phyloP scores from a whole-genome alignment of 129 eudicot species.

The Erigeron canadensis region DNA sequence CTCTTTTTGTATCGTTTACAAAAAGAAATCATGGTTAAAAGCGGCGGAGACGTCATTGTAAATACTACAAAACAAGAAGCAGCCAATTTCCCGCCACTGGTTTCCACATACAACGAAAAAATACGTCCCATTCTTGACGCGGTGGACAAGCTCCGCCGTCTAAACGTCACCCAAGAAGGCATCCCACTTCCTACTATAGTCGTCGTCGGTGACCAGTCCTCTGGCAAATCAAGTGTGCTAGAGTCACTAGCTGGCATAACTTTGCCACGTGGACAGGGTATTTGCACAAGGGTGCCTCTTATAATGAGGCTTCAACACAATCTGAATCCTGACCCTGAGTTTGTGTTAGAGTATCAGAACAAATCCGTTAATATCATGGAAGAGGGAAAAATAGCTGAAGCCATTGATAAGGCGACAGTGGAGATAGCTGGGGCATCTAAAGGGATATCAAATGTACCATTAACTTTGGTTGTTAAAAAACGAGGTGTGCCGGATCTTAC shows the following conservation, averaged over 20 bases:
- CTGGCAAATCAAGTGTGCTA: not conserved
- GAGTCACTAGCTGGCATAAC: not conserved
- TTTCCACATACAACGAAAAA: not conserved
- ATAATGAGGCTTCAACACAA: not conserved
- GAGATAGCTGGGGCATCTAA: not conserved
- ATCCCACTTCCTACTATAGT: not conserved
- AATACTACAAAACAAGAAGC: too few species aligned
- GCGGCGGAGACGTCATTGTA: too few species aligned
- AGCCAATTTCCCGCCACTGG: too few species aligned
- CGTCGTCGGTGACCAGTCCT: not conserved
- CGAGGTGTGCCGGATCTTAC: not conserved
- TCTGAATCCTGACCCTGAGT: not conserved
- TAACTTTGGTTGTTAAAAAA: not conserved
- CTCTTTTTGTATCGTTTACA: too few species aligned
- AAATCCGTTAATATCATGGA: too few species aligned
- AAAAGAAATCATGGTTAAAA: too few species aligned
- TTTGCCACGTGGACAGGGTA: not conserved
- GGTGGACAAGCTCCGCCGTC: not conserved
- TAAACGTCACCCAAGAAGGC: not conserved
- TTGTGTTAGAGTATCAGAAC: not conserved
- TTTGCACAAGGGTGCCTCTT: not conserved
- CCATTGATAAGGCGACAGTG: not conserved
- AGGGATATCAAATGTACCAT: not conserved
- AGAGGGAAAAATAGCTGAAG: too few species aligned
- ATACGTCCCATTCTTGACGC: not conserved